These are phyloP conservation scores for Fusarium napiforme DNA, from an alignment of 2,329 filamentous ascomycete species.

Conservation along the genomic window DNA sequence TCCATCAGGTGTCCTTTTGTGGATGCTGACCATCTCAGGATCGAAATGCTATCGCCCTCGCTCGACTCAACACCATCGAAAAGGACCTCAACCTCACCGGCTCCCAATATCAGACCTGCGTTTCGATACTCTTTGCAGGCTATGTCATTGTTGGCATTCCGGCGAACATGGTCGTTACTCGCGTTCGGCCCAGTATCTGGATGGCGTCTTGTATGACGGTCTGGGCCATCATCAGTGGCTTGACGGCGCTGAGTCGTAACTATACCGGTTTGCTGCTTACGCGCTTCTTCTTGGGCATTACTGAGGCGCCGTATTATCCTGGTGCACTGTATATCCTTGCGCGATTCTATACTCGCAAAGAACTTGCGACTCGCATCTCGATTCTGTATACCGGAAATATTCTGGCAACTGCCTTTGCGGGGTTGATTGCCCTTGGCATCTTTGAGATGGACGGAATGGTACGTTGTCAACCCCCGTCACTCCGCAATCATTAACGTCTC, in stretches of 20 bases:
- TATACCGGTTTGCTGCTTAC: conserved; percentile 61
- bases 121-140: conserved; percentile 53
- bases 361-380: conserved; percentile 54
- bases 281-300: conserved; percentile 55
- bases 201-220: conserved; percentile 55
- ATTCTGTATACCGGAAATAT: conserved; percentile 57
- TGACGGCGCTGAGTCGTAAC: conserved; percentile 58
- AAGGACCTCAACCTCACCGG: conserved; percentile 41
- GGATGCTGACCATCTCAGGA: conserved; percentile 38
- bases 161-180: conserved; percentile 57
- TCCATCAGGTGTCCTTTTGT: accelerated
- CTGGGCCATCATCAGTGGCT: conserved; percentile 60
- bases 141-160: conserved; percentile 56
- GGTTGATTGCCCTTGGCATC: conserved; percentile 56
- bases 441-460: conserved; percentile 47
- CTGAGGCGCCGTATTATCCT: conserved; percentile 54
- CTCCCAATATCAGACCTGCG: conserved; percentile 46
- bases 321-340: conserved; percentile 57
- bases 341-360: conserved; percentile 65
- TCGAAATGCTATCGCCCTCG: conserved; percentile 59
- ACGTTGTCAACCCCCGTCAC: accelerated
- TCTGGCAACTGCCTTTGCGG: conserved; percentile 52
- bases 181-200: conserved; percentile 53
- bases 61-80: conserved; percentile 48
- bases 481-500: background rate